Evolutionary conservation across 495 filamentous ascomycete species (phyloP).

Genomic region (Cryomyces antarcticus): DNA sequence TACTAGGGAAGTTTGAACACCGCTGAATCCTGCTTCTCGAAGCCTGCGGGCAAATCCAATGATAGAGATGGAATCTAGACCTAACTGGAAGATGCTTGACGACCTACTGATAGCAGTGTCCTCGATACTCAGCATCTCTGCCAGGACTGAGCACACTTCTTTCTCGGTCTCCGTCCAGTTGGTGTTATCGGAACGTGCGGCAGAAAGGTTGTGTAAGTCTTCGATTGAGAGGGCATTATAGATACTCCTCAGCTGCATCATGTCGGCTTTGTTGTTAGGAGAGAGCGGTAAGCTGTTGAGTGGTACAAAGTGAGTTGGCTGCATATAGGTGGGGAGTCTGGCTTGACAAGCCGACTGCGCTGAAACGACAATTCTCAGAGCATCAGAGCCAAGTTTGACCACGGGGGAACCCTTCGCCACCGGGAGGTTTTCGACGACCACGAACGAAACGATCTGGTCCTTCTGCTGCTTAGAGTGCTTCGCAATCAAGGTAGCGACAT

Average conservation of each 20-base stretch:
- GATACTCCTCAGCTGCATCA: conserved; percentile 34
- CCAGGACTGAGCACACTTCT: conserved; percentile 31
- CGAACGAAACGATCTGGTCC: conserved; percentile 50
- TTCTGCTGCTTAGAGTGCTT: conserved; percentile 40
- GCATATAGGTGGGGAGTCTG: conserved; percentile 52
- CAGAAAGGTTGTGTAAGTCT: conserved; percentile 33
- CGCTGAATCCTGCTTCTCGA: too few species aligned
- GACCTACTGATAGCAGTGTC: conserved; percentile 24
- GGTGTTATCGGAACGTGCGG: conserved; percentile 9
- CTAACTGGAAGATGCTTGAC: conserved; percentile 60
- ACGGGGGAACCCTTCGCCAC: not conserved
- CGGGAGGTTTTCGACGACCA: conserved; percentile 19
- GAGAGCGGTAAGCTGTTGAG: conserved; percentile 44
- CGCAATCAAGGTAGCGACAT: conserved; percentile 46
- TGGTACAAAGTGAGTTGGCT: conserved; percentile 51
- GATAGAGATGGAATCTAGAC: conserved; percentile 48
- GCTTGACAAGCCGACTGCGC: conserved; percentile 33
- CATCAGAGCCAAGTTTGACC: conserved; percentile 10
- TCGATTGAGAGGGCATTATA: conserved; percentile 33
- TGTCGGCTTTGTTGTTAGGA: conserved; percentile 55
- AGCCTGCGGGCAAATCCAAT: too few species aligned
- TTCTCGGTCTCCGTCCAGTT: conserved; percentile 21
- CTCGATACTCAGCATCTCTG: conserved; percentile 24
- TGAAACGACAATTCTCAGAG: conserved; percentile 6
- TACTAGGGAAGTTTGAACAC: too few species aligned